Conservation (phyloP, 2,329 filamentous ascomycete species). For the Grosmannia penicillata region DNA sequence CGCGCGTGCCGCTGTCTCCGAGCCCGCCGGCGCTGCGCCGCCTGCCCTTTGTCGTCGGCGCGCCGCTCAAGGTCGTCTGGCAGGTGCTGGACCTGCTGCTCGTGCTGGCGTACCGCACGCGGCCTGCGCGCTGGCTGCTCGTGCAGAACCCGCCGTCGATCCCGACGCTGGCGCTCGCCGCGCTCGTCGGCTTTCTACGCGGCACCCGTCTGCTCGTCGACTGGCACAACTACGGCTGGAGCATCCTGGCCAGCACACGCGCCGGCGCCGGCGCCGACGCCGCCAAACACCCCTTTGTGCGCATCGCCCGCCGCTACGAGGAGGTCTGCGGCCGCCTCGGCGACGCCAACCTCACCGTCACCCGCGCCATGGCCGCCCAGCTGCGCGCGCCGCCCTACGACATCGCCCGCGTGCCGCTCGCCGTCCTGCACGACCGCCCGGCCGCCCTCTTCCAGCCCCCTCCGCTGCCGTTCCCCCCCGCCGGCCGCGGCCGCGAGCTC, state of each 20-base stretch:
- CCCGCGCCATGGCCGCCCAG: conserved; percentile 70
- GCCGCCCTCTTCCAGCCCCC: conserved; percentile 69
- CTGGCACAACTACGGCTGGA: conserved; percentile 99
- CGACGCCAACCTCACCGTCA: conserved; percentile 71
- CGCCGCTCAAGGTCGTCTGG: conserved; percentile 73
- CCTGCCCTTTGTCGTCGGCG: conserved; percentile 62
- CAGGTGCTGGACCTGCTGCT: conserved; percentile 60
- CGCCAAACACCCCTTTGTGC: conserved; percentile 57
- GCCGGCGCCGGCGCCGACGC: conserved; percentile 29
- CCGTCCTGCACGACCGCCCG: conserved; percentile 75
- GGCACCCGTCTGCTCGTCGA: conserved; percentile 78
- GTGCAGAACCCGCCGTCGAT: conserved; percentile 83
- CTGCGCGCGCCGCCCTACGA: conserved; percentile 49
- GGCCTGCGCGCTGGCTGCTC: conserved; percentile 70
- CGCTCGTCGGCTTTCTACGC: conserved; percentile 57
- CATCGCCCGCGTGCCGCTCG: conserved; percentile 43
- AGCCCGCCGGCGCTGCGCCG: conserved; percentile 54
- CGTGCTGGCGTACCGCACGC: conserved; percentile 58
- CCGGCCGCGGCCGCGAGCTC: conserved; percentile 1
- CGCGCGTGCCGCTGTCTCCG: conserved; percentile 52
- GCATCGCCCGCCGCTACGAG: conserved; percentile 66
- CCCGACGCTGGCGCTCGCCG: conserved; percentile 67
- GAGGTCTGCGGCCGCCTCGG: conserved; percentile 52
- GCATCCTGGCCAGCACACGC: conserved; percentile 57
- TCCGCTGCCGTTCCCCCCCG: conserved; percentile 4